These are phyloP conservation scores for Monosporascus sp. DNA, from an alignment of 2,329 filamentous ascomycete species.

Conservation along the genomic window DNA sequence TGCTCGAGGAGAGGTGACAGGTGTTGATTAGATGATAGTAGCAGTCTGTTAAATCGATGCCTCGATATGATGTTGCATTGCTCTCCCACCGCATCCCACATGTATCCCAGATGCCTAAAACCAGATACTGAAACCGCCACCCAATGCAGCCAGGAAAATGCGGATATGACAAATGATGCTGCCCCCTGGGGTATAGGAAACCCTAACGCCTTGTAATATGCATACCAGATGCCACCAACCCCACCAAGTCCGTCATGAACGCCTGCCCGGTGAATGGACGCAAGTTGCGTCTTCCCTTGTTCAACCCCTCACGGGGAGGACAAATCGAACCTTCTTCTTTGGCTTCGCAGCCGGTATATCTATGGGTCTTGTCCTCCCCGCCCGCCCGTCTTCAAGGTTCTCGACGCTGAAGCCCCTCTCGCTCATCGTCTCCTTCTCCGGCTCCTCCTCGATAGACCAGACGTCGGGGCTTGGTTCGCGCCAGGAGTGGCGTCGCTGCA, in stretches of 20 bases:
- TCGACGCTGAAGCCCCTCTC: slow-evolving; percentile 33
- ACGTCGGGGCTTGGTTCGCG: slow-evolving; percentile 55
- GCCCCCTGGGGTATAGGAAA: too few relatives aligned
- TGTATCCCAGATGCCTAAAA: neutral
- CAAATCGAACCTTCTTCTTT: slow-evolving; percentile 52
- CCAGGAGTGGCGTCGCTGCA: slow-evolving; percentile 46
- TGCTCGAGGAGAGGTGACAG: too few relatives aligned
- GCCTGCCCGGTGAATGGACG: neutral
- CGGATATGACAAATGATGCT: neutral
- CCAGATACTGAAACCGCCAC: neutral
- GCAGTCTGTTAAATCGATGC: too few relatives aligned
- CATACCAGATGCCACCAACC: neutral
- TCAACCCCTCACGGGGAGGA: slow-evolving; percentile 41
- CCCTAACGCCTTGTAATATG: neutral
- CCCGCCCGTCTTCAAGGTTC: slow-evolving; percentile 20
- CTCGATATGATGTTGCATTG: too few relatives aligned
- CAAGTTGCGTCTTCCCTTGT: neutral
- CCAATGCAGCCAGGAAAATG: neutral
- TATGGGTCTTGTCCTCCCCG: slow-evolving; percentile 28
- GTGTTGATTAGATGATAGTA: too few relatives aligned
- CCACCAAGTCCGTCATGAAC: neutral
- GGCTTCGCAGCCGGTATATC: slow-evolving; percentile 42
- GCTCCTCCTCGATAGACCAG: slow-evolving; percentile 56
- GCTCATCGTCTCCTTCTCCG: slow-evolving; percentile 46
- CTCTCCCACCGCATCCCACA: too few relatives aligned